Evolutionary conservation across 306 rosid genomes (phyloP).

Genomic region (Albizia julibrissin): DNA sequence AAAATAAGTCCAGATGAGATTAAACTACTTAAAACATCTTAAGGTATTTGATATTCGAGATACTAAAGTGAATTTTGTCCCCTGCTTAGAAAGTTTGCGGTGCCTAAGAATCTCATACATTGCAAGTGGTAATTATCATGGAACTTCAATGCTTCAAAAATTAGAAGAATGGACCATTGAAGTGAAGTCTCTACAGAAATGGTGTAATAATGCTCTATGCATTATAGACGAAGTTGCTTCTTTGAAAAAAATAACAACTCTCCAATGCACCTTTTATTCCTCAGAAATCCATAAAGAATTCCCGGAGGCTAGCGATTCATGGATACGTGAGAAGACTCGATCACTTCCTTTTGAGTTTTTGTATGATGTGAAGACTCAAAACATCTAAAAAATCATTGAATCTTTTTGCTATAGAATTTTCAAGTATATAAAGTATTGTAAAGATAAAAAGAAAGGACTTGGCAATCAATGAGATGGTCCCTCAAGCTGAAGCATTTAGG

Average conservation of each 20-base stretch:
- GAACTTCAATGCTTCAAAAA: background rate
- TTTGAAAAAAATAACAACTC: background rate
- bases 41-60: constrained; percentile 13
- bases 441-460: background rate
- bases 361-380: background rate
- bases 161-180: no score
- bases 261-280: no score
- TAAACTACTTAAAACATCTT: background rate
- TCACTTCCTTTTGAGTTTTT: no score
- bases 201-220: no score
- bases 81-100: background rate
- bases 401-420: background rate
- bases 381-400: background rate
- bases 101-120: constrained; percentile 16
- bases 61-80: background rate
- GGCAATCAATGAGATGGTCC: constrained; percentile 4
- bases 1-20: background rate
- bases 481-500: background rate
- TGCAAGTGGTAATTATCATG: no score
- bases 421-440: background rate
- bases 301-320: no score
- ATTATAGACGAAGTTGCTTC: no score
- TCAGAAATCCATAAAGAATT: no score
- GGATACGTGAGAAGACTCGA: no score
- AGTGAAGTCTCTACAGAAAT: no score